Evolutionary conservation across 495 filamentous ascomycete genomes (phyloP).

Genomic region (Trichocladium antarcticum): DNA sequence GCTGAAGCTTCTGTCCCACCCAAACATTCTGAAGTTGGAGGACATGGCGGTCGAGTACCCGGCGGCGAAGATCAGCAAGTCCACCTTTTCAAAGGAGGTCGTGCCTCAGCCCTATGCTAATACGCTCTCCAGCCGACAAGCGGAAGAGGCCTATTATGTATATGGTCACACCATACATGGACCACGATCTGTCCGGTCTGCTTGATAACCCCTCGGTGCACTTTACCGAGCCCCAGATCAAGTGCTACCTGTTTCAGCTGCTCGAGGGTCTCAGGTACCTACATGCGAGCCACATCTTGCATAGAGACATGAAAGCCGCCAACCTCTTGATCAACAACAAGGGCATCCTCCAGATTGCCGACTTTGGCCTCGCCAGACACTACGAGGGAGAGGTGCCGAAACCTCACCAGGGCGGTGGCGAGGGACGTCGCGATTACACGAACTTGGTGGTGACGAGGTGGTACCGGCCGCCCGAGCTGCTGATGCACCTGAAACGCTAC

Average conservation of each 20-base stretch:
- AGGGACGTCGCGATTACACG: constrained; percentile 84
- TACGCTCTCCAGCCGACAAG: constrained; percentile 47
- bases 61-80: constrained; percentile 50
- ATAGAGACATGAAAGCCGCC: constrained; percentile 98
- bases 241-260: constrained; percentile 94
- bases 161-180: constrained; percentile 99
- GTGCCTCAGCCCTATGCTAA: background rate
- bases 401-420: constrained; percentile 68
- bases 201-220: constrained; percentile 86
- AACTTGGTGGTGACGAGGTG: constrained; percentile 89
- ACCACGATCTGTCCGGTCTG: constrained; percentile 91
- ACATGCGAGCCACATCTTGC: constrained; percentile 80
- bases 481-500: constrained; percentile 76
- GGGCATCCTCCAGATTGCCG: constrained; percentile 89
- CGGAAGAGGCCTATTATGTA: constrained; percentile 83
- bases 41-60: constrained; percentile 90
- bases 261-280: constrained; percentile 82
- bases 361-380: constrained; percentile 90
- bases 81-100: background rate
- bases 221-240: constrained; percentile 83
- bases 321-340: constrained; percentile 94
- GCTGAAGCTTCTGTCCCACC: constrained; percentile 83
- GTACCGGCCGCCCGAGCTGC: constrained; percentile 91
- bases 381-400: constrained; percentile 80
- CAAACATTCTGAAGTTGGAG: constrained; percentile 74